phyloP scores from a whole-genome alignment of 2,329 filamentous ascomycete species.

The Coniochaeta sp. region DNA sequence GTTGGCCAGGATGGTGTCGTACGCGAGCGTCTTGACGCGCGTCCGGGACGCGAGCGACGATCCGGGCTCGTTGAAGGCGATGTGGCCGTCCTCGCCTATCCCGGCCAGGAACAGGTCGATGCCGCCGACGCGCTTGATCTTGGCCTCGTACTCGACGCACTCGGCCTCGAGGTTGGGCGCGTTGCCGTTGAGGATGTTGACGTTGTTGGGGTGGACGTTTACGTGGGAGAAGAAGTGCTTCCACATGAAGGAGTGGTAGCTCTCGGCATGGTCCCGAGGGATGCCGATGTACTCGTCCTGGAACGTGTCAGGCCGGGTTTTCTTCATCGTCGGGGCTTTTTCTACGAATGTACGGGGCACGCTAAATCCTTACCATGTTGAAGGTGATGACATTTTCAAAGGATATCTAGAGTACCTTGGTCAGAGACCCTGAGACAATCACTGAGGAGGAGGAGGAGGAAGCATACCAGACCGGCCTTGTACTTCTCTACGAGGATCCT shows the following conservation, averaged over 20 bases:
- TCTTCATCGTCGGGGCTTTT: neutral
- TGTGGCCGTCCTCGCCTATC: slow-evolving; percentile 71
- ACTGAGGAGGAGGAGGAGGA: neutral
- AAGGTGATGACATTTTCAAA: slow-evolving; percentile 68
- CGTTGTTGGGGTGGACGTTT: slow-evolving; percentile 60
- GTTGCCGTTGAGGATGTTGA: slow-evolving; percentile 70
- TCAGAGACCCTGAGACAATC: slow-evolving; percentile 13
- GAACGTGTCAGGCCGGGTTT: neutral
- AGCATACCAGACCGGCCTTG: slow-evolving; percentile 43
- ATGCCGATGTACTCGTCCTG: slow-evolving; percentile 73
- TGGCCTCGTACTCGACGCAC: slow-evolving; percentile 65
- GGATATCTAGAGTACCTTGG: slow-evolving; percentile 2
- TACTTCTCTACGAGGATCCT: slow-evolving; percentile 56
- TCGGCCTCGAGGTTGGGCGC: slow-evolving; percentile 61
- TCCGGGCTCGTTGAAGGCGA: slow-evolving; percentile 77
- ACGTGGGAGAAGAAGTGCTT: slow-evolving; percentile 71
- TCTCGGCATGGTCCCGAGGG: slow-evolving; percentile 66
- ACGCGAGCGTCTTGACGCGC: slow-evolving; percentile 69
- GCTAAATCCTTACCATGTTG: slow-evolving; percentile 25
- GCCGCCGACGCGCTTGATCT: slow-evolving; percentile 60
- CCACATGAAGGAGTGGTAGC: slow-evolving; percentile 80
- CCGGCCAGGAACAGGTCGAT: slow-evolving; percentile 74
- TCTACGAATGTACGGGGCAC: neutral
- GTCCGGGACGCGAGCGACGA: slow-evolving; percentile 64
- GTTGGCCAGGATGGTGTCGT: slow-evolving; percentile 71